Conservation (phyloP, 2,329 filamentous ascomycete species). For the Nannizzia gypsea region DNA sequence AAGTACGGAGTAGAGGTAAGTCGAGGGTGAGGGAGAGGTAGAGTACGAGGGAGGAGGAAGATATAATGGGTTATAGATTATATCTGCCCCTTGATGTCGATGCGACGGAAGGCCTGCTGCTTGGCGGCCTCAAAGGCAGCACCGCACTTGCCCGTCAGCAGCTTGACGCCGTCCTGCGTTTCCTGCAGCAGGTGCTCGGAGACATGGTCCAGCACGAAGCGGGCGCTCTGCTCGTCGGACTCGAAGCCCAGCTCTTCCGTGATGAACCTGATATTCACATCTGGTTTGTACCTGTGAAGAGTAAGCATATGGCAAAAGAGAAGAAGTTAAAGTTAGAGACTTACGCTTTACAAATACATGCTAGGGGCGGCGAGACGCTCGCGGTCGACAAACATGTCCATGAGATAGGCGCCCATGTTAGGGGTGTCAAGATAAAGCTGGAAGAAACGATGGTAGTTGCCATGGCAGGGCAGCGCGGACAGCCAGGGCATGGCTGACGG, state of each 20-base stretch:
- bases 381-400: conserved; percentile 97
- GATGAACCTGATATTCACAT: conserved; percentile 78
- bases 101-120: conserved; percentile 62
- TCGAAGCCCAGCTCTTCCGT: conserved; percentile 95
- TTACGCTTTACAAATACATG: conserved; percentile 90
- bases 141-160: conserved; percentile 63
- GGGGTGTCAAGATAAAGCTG: conserved; percentile 86
- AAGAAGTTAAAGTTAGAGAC: conserved; percentile 30
- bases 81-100: conserved; percentile 97
- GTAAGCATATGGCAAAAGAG: neutral
- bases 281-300: conserved; percentile 67
- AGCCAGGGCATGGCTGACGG: conserved; percentile 81
- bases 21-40: conserved; percentile 8
- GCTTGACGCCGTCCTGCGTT: conserved; percentile 58
- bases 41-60: conserved; percentile 2
- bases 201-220: conserved; percentile 75
- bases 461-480: conserved; percentile 85
- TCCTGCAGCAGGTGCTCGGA: conserved; percentile 67
- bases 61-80: too few species aligned
- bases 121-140: conserved; percentile 62
- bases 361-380: conserved; percentile 81
- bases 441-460: conserved; percentile 98
- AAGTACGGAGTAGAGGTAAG: neutral
- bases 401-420: conserved; percentile 94
- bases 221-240: conserved; percentile 75